Evolutionary conservation across 306 rosid genomes (phyloP), one percentile per base, ranked within the genome.

Genomic region (Lotus japonicus): DNA sequence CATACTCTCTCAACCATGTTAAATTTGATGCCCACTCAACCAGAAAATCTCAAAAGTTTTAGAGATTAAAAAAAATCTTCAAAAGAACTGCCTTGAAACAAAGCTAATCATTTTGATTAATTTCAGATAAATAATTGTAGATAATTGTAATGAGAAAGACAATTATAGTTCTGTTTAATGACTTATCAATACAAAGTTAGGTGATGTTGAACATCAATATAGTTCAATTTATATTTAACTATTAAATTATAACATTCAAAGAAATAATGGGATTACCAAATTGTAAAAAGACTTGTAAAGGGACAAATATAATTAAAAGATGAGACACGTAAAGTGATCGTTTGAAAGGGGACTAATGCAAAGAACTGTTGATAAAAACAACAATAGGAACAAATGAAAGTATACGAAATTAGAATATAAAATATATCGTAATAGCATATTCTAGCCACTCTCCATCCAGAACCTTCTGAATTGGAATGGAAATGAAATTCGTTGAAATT

Each of bases 181-280:
- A 50, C 19, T 31, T 31, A 39, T 9, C 57, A 43, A 35, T 9
- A 12, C 35, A 11, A 5, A 48, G 58, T 61, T 76, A 68, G 71
- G 71, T 69, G 53, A 11, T 38, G 59, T 35, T 44, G 42, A 52
- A 36, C 76, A 69, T 68, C 65, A 53, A 26, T 26, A 60, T 7
- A 54, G 35, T 44, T 51, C 44, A 69, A 61, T 35, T 33, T 44
- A n/a, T 26, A 26, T 2, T 26, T 44, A n/a, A 54, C 55, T 45
- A 26, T 35, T 14, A 19, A 53, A 62, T 6, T 2, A 51, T 55
- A 70, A 35, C 19, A 12, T 53, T 53, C 33, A 26, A 8, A 26
- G 3, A 42, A 42, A 52, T 14, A 54, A 69, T 8, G 18, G 19
- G 14, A 39, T 15, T 4, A 9, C 56, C 14, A 35, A 52, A 18